Conservation (phyloP, 768 basidiomycete species). For the Mycena chlorophos region DNA sequence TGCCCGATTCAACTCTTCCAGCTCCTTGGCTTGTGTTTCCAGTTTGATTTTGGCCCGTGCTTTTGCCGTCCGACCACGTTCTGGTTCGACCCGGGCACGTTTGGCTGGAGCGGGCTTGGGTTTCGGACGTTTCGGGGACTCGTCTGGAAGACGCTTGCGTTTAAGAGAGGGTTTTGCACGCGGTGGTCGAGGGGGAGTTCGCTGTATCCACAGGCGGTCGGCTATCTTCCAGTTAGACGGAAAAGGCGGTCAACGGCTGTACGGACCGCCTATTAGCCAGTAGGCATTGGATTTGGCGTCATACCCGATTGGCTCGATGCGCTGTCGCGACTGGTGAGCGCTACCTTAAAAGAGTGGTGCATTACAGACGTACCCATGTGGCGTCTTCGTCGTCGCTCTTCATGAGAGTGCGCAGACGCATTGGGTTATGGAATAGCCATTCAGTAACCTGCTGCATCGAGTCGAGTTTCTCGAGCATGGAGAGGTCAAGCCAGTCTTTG, state of each 20-base stretch:
- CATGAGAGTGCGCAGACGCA: conserved; percentile 69
- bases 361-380: conserved; percentile 61
- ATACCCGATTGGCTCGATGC: conserved; percentile 83
- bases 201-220: conserved; percentile 86
- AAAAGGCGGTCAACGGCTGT: conserved; percentile 7
- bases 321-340: conserved; percentile 41
- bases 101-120: conserved; percentile 28
- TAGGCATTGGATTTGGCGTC: conserved; percentile 78
- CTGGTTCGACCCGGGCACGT: conserved; percentile 27
- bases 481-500: conserved; percentile 69
- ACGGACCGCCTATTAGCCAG: conserved; percentile 78
- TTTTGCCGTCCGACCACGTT: conserved; percentile 66
- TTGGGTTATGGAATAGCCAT: conserved; percentile 86
- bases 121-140: conserved; percentile 12
- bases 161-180: conserved; percentile 38
- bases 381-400: conserved; percentile 76
- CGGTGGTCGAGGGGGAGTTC: conserved; percentile 42
- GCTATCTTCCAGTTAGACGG: conserved; percentile 45
- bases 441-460: conserved; percentile 72
- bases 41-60: conserved; percentile 68
- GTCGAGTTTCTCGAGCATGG: conserved; percentile 72
- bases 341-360: conserved; percentile 7
- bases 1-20: conserved; percentile 61
- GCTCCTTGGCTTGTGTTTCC: conserved; percentile 66
- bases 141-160: conserved; percentile 32